A percentile compares a stretch with the other conserved stretches of the same genome.
Conservation (phyloP, 1,284 basidiomycete genomes). For the Mycena citricolor region DNA sequence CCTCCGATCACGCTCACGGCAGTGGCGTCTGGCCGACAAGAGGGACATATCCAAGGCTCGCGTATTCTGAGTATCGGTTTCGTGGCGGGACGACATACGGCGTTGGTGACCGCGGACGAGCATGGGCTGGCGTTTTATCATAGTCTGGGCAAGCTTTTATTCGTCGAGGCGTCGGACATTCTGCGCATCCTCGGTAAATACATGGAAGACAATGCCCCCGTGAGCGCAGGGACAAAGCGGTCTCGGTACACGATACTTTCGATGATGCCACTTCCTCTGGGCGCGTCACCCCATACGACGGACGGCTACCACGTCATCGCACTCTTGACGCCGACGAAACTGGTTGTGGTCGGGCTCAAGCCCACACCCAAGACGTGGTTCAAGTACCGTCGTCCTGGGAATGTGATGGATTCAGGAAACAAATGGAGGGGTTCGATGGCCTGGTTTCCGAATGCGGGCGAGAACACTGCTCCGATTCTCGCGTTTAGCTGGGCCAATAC, state of each 20-base stretch:
- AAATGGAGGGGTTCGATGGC: constrained; percentile 63
- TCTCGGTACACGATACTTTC: constrained; percentile 69
- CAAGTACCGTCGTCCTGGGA: constrained; percentile 64
- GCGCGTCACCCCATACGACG: constrained; percentile 71
- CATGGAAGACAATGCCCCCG: constrained; percentile 45
- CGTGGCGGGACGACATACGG: constrained; percentile 92
- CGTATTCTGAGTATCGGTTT: constrained; percentile 88
- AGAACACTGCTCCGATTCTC: constrained; percentile 56
- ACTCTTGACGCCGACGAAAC: constrained; percentile 85
- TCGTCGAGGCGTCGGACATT: constrained; percentile 94
- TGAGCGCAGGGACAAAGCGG: constrained; percentile 26
- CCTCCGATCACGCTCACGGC: constrained; percentile 66
- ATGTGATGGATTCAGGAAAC: constrained; percentile 41
- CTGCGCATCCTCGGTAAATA: constrained; percentile 94
- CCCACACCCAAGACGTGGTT: constrained; percentile 94
- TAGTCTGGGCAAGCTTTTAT: constrained; percentile 91
- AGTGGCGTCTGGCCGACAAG: constrained; percentile 81
- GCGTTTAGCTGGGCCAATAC: constrained; percentile 82
- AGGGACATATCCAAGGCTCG: constrained; percentile 89
- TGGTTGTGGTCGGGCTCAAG: constrained; percentile 92
- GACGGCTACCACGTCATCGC: constrained; percentile 87
- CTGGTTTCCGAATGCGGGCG: constrained; percentile 69
- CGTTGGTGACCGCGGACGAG: constrained; percentile 90
- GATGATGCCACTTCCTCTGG: constrained; percentile 83
- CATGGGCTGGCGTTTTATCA: constrained; percentile 94